Percentiles rank a stretch among this genome's conserved stretches.
These are phyloP conservation scores for Fusarium miscanthi DNA, from an alignment of 2,329 filamentous ascomycete genomes.

Conservation along the genomic window DNA sequence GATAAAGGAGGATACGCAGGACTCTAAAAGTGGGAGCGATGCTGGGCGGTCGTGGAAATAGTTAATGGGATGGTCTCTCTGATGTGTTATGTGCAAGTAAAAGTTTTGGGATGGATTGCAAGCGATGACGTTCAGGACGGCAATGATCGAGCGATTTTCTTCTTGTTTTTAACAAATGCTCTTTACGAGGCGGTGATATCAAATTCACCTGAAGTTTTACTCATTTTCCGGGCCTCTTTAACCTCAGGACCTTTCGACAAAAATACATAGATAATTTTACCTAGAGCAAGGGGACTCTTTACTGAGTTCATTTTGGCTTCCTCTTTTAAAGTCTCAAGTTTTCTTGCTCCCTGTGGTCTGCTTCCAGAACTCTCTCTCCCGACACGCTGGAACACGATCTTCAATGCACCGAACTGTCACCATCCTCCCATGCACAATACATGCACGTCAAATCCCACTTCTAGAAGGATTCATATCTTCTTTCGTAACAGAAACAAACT, in stretches of 20 bases:
- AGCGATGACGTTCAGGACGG: not conserved
- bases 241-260: not conserved
- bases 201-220: not conserved
- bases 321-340: not conserved
- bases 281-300: too few relatives aligned
- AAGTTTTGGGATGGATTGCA: not conserved
- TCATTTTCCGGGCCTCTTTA: not conserved
- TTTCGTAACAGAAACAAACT: not conserved
- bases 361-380: not conserved
- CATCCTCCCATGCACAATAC: not conserved
- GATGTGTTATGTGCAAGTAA: not conserved
- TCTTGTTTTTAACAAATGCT: not conserved
- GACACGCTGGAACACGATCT: not conserved
- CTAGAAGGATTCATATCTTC: not conserved
- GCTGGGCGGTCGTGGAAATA: not conserved
- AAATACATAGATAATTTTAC: too few relatives aligned
- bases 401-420: not conserved
- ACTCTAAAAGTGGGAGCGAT: slow-evolving; percentile 12
- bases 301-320: too few relatives aligned
- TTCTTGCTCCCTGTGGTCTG: not conserved
- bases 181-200: not conserved
- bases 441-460: not conserved
- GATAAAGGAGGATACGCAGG: slow-evolving; percentile 45
- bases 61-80: not conserved
- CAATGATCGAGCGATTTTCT: not conserved